A percentile compares a stretch with the other conserved stretches of the same genome.
Evolutionary conservation across 2,329 filamentous ascomycete species (phyloP).

Genomic region (Botrytis galanthina): DNA sequence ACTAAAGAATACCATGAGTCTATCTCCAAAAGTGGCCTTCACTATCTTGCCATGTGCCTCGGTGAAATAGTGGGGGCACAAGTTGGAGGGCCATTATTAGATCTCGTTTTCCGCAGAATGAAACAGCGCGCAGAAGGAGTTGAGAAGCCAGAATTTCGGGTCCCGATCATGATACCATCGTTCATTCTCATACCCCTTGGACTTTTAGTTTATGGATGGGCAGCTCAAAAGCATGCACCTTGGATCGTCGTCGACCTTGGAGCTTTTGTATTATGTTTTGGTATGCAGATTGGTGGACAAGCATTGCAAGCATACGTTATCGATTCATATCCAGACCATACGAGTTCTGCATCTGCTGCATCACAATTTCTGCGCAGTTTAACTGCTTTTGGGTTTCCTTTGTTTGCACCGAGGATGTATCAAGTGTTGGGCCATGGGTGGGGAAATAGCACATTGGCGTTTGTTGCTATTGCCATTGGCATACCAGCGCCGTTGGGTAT

Average conservation of each 20-base stretch:
- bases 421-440: conserved; percentile 45
- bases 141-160: conserved; percentile 61
- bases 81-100: conserved; percentile 34
- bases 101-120: conserved; percentile 26
- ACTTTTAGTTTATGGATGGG: conserved; percentile 58
- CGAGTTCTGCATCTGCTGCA: conserved; percentile 42
- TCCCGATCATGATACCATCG: conserved; percentile 55
- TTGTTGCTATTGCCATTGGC: conserved; percentile 42
- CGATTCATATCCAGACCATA: conserved; percentile 44
- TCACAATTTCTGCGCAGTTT: conserved; percentile 28
- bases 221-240: conserved; percentile 47
- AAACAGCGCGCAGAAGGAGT: conserved; percentile 45
- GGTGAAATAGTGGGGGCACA: conserved; percentile 41
- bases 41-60: conserved; percentile 51
- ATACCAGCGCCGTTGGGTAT: conserved; percentile 46
- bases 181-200: conserved; percentile 53
- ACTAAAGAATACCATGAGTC: conserved; percentile 26
- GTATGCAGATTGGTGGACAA: conserved; percentile 19
- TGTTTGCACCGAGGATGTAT: conserved; percentile 28
- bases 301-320: conserved; percentile 48
- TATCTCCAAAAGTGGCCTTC: conserved; percentile 53
- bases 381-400: conserved; percentile 39
- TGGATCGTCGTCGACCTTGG: conserved; percentile 43
- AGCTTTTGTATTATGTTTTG: neutral
- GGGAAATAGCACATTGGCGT: conserved; percentile 42